Evolutionary conservation across 2,329 filamentous ascomycete species (phyloP).

Genomic region (Cladorrhinum sp.): DNA sequence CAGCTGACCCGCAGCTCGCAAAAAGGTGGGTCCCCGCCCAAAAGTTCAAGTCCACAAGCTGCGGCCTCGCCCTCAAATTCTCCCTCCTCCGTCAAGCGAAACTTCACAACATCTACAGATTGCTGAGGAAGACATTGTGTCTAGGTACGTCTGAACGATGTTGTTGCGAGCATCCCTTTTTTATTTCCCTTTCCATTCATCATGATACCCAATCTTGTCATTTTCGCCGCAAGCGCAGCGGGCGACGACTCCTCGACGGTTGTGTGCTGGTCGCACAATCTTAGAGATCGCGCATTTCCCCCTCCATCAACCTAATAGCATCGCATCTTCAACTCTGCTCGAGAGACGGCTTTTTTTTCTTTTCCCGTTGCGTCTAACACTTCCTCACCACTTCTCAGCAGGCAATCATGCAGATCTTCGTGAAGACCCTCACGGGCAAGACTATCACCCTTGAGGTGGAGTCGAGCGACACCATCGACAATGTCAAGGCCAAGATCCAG

Average conservation of each 20-base stretch:
- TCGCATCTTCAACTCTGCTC: constrained; percentile 4
- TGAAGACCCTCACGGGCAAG: constrained; percentile 94
- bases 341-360: constrained; percentile 3
- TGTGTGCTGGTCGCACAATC: constrained; percentile 8
- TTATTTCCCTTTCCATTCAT: constrained; percentile 27
- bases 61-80: constrained; percentile 29
- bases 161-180: constrained; percentile 38
- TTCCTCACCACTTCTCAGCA: constrained; percentile 38
- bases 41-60: constrained; percentile 26
- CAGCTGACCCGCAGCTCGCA: constrained; percentile 25
- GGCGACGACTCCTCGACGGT: constrained; percentile 11
- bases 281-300: not conserved
- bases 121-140: constrained; percentile 64
- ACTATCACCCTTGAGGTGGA: constrained; percentile 99
- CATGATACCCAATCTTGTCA: constrained; percentile 33
- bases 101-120: constrained; percentile 51
- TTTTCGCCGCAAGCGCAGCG: constrained; percentile 11
- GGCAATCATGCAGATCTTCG: constrained; percentile 75
- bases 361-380: constrained; percentile 37
- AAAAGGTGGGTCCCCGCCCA: constrained; percentile 23
- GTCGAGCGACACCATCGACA: constrained; percentile 99
- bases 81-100: constrained; percentile 32
- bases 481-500: constrained; percentile 98
- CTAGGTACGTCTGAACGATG: constrained; percentile 60
- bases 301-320: not conserved